Conservation (phyloP, 495 filamentous ascomycete genomes). For the Bombardia bombarda region DNA sequence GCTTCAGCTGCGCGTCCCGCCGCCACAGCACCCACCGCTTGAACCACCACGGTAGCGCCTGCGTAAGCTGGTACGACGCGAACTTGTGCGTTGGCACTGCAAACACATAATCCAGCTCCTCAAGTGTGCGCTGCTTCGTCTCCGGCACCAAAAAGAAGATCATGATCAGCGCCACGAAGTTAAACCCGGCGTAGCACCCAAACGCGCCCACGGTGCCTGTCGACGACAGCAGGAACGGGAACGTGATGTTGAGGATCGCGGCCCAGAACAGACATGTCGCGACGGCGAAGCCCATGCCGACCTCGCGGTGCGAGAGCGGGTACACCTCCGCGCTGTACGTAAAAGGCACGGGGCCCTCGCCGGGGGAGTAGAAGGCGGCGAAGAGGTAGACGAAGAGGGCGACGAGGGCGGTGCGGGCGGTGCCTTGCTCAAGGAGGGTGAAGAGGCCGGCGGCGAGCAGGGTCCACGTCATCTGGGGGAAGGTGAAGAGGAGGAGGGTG, state of each 20-base stretch:
- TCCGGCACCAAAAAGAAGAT: constrained; percentile 63
- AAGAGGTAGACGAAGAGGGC: constrained; percentile 68
- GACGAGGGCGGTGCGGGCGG: constrained; percentile 53
- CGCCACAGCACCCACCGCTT: too few species aligned
- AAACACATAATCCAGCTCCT: constrained; percentile 82
- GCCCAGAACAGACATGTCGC: constrained; percentile 64
- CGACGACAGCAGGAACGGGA: constrained; percentile 52
- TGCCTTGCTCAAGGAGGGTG: constrained; percentile 42
- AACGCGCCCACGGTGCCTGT: constrained; percentile 50
- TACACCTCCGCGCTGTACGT: constrained; percentile 75
- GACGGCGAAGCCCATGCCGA: constrained; percentile 68
- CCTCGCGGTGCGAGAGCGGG: constrained; percentile 64
- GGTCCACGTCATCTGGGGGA: constrained; percentile 78
- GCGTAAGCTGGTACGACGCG: constrained; percentile 53
- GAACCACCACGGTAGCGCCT: too few species aligned
- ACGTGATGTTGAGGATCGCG: constrained; percentile 54
- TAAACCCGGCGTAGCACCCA: constrained; percentile 54
- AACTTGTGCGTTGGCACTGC: constrained; percentile 59
- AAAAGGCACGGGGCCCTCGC: constrained; percentile 78
- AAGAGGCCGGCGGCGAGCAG: constrained; percentile 64
- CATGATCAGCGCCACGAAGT: constrained; percentile 53
- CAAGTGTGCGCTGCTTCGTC: constrained; percentile 60
- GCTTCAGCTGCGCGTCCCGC: too few species aligned
- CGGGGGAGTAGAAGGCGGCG: constrained; percentile 65
- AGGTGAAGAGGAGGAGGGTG: constrained; percentile 70